Conservation (phyloP, 306 rosid species). For the Mimosa pudica region DNA sequence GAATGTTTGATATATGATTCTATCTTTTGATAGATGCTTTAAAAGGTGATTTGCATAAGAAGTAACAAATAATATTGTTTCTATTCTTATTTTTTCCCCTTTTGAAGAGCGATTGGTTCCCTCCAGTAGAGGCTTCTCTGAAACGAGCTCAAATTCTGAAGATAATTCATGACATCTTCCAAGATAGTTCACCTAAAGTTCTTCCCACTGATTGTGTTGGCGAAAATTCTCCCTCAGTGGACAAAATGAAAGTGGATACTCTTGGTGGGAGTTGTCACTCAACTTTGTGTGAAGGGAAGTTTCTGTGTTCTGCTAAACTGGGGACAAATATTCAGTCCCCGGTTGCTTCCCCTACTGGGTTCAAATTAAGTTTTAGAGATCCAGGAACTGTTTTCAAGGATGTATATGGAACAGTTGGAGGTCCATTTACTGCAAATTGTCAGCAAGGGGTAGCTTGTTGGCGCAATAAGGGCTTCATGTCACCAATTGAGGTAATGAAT, state of each 20-base stretch:
- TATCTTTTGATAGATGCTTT: not conserved
- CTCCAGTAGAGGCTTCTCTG: conserved; percentile 68
- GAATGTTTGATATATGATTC: conserved; percentile 12
- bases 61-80: conserved; percentile 21
- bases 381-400: conserved; percentile 35
- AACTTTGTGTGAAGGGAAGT: conserved; percentile 26
- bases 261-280: conserved; percentile 29
- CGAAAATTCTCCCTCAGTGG: conserved; percentile 35
- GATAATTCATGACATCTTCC: conserved; percentile 53
- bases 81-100: conserved; percentile 34
- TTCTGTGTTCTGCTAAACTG: conserved; percentile 36
- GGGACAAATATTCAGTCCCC: conserved; percentile 36
- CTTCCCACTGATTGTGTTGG: conserved; percentile 36
- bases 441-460: conserved; percentile 30
- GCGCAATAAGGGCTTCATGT: conserved; percentile 38
- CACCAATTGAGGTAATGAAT: conserved; percentile 61
- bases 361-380: conserved; percentile 36
- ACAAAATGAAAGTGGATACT: conserved; percentile 37
- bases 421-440: conserved; percentile 33
- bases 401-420: conserved; percentile 24
- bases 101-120: conserved; percentile 70
- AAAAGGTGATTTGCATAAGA: not conserved
- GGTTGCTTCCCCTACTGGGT: conserved; percentile 34
- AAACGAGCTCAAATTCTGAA: conserved; percentile 55
- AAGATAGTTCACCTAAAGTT: conserved; percentile 41